Conservation (phyloP, 169 alveolate genomes). For the Amoebophrya sp. region DNA sequence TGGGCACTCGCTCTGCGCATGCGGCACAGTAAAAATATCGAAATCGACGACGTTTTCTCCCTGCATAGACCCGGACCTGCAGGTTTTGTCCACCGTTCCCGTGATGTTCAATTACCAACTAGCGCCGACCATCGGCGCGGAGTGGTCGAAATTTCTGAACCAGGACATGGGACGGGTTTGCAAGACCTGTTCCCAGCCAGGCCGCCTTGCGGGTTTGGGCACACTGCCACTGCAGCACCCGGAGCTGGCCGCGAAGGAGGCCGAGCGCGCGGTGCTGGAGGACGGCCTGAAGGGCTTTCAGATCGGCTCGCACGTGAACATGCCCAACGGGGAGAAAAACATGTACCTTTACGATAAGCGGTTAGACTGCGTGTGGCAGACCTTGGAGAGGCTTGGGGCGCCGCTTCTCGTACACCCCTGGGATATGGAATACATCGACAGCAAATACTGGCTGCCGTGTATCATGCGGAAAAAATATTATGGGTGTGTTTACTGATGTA, state of each 20-base stretch:
- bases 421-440: constrained; percentile 29
- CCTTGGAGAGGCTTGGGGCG: neutral
- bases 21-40: no score
- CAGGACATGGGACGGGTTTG: neutral
- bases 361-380: neutral
- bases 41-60: no score
- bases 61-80: no score
- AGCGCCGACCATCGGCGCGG: constrained; percentile 2
- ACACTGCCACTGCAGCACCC: constrained; percentile 32
- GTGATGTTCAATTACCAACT: constrained; percentile 28
- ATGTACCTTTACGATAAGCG: constrained; percentile 9
- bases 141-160: neutral
- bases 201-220: neutral
- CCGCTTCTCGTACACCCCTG: constrained; percentile 28
- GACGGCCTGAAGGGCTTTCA: constrained; percentile 33
- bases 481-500: no score
- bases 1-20: no score
- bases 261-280: neutral
- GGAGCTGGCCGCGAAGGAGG: constrained; percentile 25
- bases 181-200: neutral
- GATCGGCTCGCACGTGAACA: constrained; percentile 26
- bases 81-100: constrained; percentile 25
- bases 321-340: neutral
- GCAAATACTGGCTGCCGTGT: constrained; percentile 27
- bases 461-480: no score